These are phyloP conservation scores for Colletotrichum tamarilloi DNA, from an alignment of 2,329 filamentous ascomycete genomes.

Conservation along the genomic window DNA sequence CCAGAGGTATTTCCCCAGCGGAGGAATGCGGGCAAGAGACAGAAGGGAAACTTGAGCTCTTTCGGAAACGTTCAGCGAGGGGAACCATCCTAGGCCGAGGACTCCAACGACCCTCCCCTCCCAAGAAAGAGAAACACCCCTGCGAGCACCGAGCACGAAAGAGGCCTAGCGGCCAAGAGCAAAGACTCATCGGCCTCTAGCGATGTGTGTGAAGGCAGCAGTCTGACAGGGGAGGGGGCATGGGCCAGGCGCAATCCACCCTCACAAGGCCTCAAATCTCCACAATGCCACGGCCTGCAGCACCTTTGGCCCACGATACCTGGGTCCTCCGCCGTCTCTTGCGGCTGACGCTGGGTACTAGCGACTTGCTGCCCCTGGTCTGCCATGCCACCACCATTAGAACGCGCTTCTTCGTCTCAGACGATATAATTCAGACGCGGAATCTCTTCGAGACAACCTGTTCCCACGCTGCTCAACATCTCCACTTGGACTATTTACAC, in stretches of 20 bases:
- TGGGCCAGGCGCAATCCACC: conserved; percentile 10
- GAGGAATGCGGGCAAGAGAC: background rate
- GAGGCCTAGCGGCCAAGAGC: conserved; percentile 4
- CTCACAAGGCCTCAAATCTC: conserved; percentile 29
- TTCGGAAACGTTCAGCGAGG: background rate
- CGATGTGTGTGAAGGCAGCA: conserved; percentile 20
- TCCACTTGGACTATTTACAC: conserved; percentile 32
- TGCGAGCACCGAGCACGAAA: conserved; percentile 9
- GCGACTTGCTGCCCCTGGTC: background rate
- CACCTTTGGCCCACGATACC: background rate
- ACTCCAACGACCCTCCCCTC: background rate
- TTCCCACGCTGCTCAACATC: conserved; percentile 10
- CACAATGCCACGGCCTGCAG: conserved; percentile 13
- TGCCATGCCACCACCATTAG: background rate
- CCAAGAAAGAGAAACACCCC: background rate
- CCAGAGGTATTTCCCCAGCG: conserved; percentile 4
- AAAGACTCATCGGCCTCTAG: conserved; percentile 30
- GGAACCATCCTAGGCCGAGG: background rate
- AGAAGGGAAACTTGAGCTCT: background rate
- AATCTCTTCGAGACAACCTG: conserved; percentile 1
- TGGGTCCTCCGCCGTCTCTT: conserved; percentile 10
- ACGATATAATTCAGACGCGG: conserved; percentile 32
- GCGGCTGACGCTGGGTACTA: conserved; percentile 16
- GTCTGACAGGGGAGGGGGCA: conserved; percentile 18
- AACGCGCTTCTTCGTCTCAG: conserved; percentile 3